phyloP scores from a whole-genome alignment of 257 asterid genomes.

The Solanum medicagineum region DNA sequence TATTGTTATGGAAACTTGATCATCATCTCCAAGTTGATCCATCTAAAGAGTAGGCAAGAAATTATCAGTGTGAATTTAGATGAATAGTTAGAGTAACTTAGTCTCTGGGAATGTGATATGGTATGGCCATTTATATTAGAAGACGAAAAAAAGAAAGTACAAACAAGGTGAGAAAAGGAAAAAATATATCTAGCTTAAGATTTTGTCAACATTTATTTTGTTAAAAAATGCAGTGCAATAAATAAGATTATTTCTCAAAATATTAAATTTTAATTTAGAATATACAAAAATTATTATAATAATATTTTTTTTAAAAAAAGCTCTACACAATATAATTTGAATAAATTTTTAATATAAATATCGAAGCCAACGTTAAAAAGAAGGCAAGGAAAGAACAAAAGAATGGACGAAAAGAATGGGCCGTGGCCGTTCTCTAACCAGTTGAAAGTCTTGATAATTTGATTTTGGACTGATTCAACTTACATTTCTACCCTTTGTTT shows the following conservation, averaged over 20 bases:
- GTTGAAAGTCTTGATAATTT: not conserved
- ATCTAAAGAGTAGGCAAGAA: not conserved
- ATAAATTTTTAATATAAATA: not conserved
- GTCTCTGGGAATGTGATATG: not conserved
- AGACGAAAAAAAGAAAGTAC: not conserved
- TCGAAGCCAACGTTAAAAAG: fast-evolving
- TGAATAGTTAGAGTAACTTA: not conserved
- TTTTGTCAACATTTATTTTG: not conserved
- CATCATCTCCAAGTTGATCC: not conserved
- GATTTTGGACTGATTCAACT: not conserved
- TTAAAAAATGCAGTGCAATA: too few relatives aligned
- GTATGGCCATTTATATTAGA: not conserved
- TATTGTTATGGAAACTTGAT: not conserved
- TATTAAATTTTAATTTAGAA: fast-evolving
- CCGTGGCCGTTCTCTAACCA: not conserved
- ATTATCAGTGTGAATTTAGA: not conserved
- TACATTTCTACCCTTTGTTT: not conserved
- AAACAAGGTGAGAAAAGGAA: not conserved
- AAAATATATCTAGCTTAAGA: not conserved
- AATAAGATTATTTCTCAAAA: too few relatives aligned
- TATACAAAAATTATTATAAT: not conserved
- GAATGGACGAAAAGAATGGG: not conserved
- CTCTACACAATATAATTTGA: fast-evolving
- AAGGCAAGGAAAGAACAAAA: too few relatives aligned
- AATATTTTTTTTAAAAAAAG: fast-evolving